Percentiles rank a stretch among this genome's conserved stretches.
These are phyloP conservation scores for Delphinella strobiligena DNA, from an alignment of 2,329 filamentous ascomycete genomes.

Conservation along the genomic window DNA sequence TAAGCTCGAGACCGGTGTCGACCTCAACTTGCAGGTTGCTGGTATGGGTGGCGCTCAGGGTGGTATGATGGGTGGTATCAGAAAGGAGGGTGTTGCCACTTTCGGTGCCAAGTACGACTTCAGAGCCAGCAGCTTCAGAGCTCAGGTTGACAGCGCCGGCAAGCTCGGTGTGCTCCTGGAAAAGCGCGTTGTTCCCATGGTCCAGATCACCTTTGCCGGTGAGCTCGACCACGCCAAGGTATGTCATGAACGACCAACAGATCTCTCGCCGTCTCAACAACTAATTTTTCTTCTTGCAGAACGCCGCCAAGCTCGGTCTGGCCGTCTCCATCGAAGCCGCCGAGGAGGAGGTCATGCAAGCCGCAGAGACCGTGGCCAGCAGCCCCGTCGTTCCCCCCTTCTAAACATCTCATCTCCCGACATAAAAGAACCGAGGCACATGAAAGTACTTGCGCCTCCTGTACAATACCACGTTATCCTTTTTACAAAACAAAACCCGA, in stretches of 20 bases:
- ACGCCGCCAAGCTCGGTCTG: conserved; percentile 87
- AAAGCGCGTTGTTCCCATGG: conserved; percentile 87
- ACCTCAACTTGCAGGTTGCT: conserved; percentile 78
- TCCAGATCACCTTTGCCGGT: conserved; percentile 87
- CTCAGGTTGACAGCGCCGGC: conserved; percentile 89
- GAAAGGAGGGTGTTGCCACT: conserved; percentile 81
- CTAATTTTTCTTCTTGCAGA: conserved; percentile 39
- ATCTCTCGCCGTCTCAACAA: background rate
- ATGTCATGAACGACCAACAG: conserved; percentile 40
- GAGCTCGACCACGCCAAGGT: conserved; percentile 95
- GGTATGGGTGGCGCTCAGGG: conserved; percentile 38
- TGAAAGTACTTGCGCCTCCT: background rate
- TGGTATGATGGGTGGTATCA: conserved; percentile 60
- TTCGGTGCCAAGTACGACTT: conserved; percentile 98
- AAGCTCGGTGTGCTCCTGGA: conserved; percentile 88
- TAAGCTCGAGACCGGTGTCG: conserved; percentile 90
- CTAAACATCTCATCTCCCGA: conserved; percentile 20
- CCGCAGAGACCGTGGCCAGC: conserved; percentile 50
- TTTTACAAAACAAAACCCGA: no score
- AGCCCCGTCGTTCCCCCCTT: conserved; percentile 37
- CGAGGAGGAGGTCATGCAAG: conserved; percentile 75
- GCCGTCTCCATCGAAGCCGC: conserved; percentile 84
- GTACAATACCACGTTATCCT: background rate
- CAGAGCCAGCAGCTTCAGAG: conserved; percentile 86
- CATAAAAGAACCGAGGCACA: background rate